Conservation (phyloP, 495 filamentous ascomycete genomes). For the Aspergillus carlsbadensis region DNA sequence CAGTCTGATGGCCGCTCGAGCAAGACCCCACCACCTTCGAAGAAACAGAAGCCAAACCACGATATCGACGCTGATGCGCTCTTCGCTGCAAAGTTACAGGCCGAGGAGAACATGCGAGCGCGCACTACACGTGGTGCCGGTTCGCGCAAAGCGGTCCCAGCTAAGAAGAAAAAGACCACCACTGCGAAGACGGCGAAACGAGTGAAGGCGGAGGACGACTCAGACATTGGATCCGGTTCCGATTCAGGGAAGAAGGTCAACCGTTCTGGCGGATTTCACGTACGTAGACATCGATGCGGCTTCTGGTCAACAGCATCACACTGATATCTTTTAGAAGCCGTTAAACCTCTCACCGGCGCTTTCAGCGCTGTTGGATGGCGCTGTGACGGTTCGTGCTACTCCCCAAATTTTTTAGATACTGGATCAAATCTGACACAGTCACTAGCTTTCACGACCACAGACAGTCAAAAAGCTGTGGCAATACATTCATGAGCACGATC, state of each 20-base stretch:
- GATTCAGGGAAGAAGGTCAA: conserved; percentile 65
- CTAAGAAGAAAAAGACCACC: conserved; percentile 62
- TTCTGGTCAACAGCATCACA: conserved; percentile 4
- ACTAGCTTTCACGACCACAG: conserved; percentile 83
- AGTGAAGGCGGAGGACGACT: conserved; percentile 76
- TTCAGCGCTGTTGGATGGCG: conserved; percentile 61
- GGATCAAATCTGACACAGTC: neutral
- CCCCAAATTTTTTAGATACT: neutral
- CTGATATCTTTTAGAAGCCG: conserved; percentile 51
- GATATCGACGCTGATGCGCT: conserved; percentile 76
- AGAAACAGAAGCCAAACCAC: conserved; percentile 55
- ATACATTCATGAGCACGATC: conserved; percentile 80
- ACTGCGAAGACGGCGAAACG: conserved; percentile 76
- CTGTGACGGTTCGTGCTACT: conserved; percentile 51
- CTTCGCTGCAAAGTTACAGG: conserved; percentile 84
- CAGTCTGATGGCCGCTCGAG: conserved; percentile 40
- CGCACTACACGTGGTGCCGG: conserved; percentile 68
- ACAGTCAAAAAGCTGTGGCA: conserved; percentile 95
- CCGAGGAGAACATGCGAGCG: conserved; percentile 77
- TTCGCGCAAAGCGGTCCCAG: conserved; percentile 54
- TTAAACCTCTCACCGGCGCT: conserved; percentile 65
- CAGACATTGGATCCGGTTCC: conserved; percentile 63
- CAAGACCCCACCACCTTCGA: conserved; percentile 47
- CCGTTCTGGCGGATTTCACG: conserved; percentile 66
- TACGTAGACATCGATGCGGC: conserved; percentile 33